These are phyloP conservation scores for Wickerhamiella spandovensis DNA, from an alignment of 805 yeast genomes.

Conservation along the genomic window DNA sequence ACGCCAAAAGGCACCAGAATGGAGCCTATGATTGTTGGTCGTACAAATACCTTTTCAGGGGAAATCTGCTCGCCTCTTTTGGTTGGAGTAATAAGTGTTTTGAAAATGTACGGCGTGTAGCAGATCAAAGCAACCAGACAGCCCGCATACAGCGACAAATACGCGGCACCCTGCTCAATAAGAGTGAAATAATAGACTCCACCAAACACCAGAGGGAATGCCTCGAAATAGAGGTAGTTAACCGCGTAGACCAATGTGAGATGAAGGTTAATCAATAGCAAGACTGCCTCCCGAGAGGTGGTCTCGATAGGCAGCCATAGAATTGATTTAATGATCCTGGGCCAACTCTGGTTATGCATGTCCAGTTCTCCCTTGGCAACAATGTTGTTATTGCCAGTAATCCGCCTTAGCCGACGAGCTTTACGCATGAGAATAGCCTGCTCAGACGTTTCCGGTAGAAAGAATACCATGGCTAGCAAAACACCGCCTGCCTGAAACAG, in stretches of 20 bases:
- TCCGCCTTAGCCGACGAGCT: constrained; percentile 34
- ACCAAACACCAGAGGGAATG: constrained; percentile 42
- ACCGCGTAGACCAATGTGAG: constrained; percentile 40
- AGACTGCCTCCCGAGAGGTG: constrained; percentile 39
- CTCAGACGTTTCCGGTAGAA: constrained; percentile 39
- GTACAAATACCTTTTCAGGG: constrained; percentile 14
- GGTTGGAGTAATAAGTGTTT: background rate
- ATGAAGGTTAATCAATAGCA: constrained; percentile 39
- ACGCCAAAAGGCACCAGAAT: constrained; percentile 36
- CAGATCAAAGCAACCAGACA: constrained; percentile 25
- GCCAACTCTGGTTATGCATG: constrained; percentile 9
- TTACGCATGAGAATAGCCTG: constrained; percentile 35
- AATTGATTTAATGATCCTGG: constrained; percentile 30
- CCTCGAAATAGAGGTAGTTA: constrained; percentile 46
- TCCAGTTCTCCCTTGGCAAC: constrained; percentile 15
- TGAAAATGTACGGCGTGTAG: constrained; percentile 5
- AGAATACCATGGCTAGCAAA: constrained; percentile 25
- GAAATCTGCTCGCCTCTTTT: background rate
- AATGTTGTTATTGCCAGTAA: constrained; percentile 23
- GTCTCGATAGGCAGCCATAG: constrained; percentile 34
- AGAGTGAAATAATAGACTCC: constrained; percentile 34
- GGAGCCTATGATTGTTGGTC: constrained; percentile 30
- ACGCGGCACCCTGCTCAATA: constrained; percentile 36
- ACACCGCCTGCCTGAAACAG: constrained; percentile 28
- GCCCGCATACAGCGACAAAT: constrained; percentile 36